Evolutionary conservation across 148 eudicot genomes (phyloP).

Genomic region (Oxyria digyna): DNA sequence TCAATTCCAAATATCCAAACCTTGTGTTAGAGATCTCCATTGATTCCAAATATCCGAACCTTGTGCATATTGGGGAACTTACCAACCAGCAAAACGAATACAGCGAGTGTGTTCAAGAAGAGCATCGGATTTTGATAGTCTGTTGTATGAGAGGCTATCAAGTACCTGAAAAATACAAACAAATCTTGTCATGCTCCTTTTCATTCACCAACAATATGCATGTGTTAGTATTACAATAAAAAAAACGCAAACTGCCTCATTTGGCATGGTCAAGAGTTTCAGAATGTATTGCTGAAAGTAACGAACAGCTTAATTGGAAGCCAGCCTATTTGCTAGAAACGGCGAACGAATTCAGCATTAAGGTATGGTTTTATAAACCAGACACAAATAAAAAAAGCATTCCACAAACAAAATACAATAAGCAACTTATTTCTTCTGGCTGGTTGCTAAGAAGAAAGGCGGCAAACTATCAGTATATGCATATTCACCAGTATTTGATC

Average conservation of each 20-base stretch:
- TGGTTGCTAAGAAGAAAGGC: no score
- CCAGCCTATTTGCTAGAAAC: no score
- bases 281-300: no score
- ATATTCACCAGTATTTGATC: background rate
- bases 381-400: background rate
- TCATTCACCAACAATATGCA: background rate
- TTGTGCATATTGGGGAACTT: slow-evolving; percentile 83
- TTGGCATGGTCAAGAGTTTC: no score
- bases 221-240: background rate
- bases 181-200: background rate
- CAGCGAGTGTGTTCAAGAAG: slow-evolving; percentile 58
- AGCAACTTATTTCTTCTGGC: background rate
- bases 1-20: slow-evolving; percentile 50
- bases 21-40: slow-evolving; percentile 38
- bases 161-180: slow-evolving; percentile 31
- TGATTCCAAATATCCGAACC: slow-evolving; percentile 78
- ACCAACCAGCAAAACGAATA: slow-evolving; percentile 58
- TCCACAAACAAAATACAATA: background rate
- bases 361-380: background rate
- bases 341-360: background rate
- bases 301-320: no score
- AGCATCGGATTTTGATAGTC: slow-evolving; percentile 82
- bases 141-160: slow-evolving; percentile 83
- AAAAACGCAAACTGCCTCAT: background rate
- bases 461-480: background rate